phyloP scores from a whole-genome alignment of 768 basidiomycete species.

The Lactarius vividus region DNA sequence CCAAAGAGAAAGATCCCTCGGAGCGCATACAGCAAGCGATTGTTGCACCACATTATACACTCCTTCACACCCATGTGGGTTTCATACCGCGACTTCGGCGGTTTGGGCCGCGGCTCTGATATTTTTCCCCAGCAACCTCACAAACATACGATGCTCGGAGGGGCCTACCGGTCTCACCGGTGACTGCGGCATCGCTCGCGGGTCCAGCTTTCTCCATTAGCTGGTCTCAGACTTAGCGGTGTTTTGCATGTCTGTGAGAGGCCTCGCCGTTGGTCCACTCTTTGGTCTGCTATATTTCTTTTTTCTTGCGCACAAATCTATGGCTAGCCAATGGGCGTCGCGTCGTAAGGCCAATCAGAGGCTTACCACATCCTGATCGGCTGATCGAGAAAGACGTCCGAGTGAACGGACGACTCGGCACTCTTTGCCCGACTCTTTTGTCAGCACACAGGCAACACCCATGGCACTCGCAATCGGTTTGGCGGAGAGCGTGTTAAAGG shows the following conservation, averaged over 20 bases:
- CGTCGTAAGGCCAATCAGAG: not conserved
- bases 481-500: not conserved
- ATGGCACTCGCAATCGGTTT: not conserved
- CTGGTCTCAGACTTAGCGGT: not conserved
- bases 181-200: not conserved
- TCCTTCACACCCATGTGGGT: not conserved
- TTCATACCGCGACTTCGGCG: not conserved
- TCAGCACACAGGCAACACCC: not conserved
- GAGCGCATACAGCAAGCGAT: not conserved
- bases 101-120: not conserved
- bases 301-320: not conserved
- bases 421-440: not conserved
- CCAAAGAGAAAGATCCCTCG: not conserved
- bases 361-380: not conserved
- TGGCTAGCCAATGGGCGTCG: not conserved
- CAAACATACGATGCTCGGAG: not conserved
- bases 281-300: not conserved
- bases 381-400: not conserved
- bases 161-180: not conserved
- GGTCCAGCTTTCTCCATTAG: not conserved
- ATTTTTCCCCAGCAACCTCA: not conserved
- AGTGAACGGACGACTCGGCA: not conserved
- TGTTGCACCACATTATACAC: not conserved
- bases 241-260: not conserved
- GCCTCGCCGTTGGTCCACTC: not conserved